These are phyloP conservation scores for Fusarium liriodendri DNA, from an alignment of 2,329 filamentous ascomycete species.

Conservation along the genomic window DNA sequence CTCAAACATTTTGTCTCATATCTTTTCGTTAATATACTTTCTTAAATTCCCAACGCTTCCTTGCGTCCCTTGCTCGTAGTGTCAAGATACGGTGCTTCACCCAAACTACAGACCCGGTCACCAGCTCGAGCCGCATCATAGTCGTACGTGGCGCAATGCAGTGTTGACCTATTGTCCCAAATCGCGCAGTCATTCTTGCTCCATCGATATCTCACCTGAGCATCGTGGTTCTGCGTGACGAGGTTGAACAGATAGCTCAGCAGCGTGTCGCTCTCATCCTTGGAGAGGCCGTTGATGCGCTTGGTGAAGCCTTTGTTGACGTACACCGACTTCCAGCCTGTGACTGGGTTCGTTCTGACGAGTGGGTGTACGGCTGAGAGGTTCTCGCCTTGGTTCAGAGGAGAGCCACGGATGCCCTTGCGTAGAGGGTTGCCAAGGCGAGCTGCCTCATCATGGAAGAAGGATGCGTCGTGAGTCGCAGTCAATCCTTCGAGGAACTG, in stretches of 20 bases:
- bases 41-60: conserved; percentile 48
- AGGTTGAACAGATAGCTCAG: conserved; percentile 61
- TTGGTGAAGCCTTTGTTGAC: conserved; percentile 63
- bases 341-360: conserved; percentile 70
- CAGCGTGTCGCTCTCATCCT: conserved; percentile 65
- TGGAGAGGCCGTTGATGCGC: conserved; percentile 65
- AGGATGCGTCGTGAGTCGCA: conserved; percentile 58
- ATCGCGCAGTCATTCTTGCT: conserved; percentile 67
- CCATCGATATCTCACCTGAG: conserved; percentile 67
- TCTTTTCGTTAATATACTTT: background rate
- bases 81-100: conserved; percentile 58
- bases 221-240: conserved; percentile 66
- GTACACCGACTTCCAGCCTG: conserved; percentile 67
- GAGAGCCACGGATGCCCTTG: conserved; percentile 61
- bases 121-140: conserved; percentile 60
- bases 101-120: conserved; percentile 55
- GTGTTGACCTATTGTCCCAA: conserved; percentile 72
- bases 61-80: conserved; percentile 50
- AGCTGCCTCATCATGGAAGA: conserved; percentile 62
- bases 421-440: conserved; percentile 59
- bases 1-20: background rate
- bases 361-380: conserved; percentile 64
- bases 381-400: conserved; percentile 65
- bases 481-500: conserved; percentile 61
- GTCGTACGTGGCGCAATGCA: conserved; percentile 70